Conservation (phyloP, 805 yeast genomes). For the Jamesozyma lodderae region DNA sequence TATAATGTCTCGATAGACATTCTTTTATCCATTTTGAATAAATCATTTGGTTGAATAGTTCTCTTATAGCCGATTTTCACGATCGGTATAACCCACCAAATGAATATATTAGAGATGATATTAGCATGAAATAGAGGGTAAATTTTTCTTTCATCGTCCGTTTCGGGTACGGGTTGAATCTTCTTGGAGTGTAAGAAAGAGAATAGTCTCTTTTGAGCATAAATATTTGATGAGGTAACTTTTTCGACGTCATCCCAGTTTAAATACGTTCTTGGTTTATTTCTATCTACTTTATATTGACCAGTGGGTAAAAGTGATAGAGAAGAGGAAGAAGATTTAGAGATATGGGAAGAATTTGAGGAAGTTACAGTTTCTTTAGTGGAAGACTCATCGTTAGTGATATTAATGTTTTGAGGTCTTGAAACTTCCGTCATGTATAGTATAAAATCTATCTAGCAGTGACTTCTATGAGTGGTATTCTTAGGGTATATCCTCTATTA, state of each 20-base stretch:
- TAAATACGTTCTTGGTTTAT: conserved; percentile 26
- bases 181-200: conserved; percentile 41
- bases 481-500: no score
- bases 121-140: conserved; percentile 42
- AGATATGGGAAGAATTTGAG: no score
- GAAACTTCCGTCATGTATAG: no score
- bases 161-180: conserved; percentile 41
- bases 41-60: conserved; percentile 56
- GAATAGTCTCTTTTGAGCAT: conserved; percentile 41
- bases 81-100: conserved; percentile 63
- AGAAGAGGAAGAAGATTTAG: no score
- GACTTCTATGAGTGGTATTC: no score
- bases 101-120: conserved; percentile 38
- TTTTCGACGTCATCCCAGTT: conserved; percentile 29
- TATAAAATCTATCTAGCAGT: no score
- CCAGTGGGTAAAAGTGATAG: conserved; percentile 17
- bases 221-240: conserved; percentile 29
- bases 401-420: no score
- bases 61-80: conserved; percentile 62
- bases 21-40: conserved; percentile 39
- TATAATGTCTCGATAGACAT: conserved; percentile 37
- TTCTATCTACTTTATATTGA: conserved; percentile 21
- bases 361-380: no score
- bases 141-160: conserved; percentile 39
- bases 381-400: no score